Evolutionary conservation across 352 stramenopile genomes (phyloP), one percentile per base, ranked within the genome.

Genomic region (Aphanomyces stellatus): DNA sequence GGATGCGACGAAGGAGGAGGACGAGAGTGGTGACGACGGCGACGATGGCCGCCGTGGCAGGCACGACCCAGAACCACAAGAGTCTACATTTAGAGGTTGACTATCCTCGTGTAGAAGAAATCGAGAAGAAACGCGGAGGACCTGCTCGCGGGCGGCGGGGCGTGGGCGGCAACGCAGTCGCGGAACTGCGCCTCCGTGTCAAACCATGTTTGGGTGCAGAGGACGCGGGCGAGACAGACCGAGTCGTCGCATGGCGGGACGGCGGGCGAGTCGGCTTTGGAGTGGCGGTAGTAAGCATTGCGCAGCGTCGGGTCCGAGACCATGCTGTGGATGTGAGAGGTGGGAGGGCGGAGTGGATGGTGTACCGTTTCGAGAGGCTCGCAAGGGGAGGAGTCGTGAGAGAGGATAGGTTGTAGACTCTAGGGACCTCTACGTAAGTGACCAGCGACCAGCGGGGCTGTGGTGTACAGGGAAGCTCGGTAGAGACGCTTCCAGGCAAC

Each of bases 151-250:
- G n/a, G n/a, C n/a, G 53, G 48, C 37, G 27, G 2, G 17, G 27
- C 22, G 19, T 31, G 53, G 22, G 68, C 71, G 49, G 77, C 76
- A 13, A 91, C 70, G 62, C 86, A 95, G 4, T 80, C 79, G 30
- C 87, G 71, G 72, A 75, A 90, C 71, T 93, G 77, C 11, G 69
- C 71, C 53, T 81, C 79, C 0, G 82, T 91, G n/a, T 78, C 82
- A 81, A 85, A 93, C 85, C 85, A 93, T 53, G 87, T 85, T 10
- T 90, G 51, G 7, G 85, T 88, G 41, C 85, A 93, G 43, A 88
- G 53, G 51, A 79, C 85, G 37, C 85, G 57, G 4, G 81, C 81
- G 51, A 79, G 79, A 56, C 85, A 93, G 2, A 68, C 41, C 4
- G 62, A 67, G 1, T 72, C 40, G 30, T 63, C 53, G 53, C 86